Evolutionary conservation across 805 yeast genomes (phyloP).

Genomic region (Saturnispora dispora): DNA sequence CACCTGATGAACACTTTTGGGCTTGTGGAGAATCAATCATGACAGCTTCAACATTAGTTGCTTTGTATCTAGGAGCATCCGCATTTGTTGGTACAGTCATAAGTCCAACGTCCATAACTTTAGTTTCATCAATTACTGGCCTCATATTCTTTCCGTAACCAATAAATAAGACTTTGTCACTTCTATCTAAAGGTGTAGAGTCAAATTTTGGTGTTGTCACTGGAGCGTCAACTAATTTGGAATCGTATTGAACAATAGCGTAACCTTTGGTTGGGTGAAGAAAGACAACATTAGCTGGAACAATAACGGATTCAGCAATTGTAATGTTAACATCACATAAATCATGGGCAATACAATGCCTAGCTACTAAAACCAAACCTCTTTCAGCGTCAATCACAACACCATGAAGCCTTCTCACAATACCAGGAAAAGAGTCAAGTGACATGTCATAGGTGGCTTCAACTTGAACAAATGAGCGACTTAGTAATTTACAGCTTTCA

Average conservation of each 20-base stretch:
- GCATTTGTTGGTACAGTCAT: constrained; percentile 62
- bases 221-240: constrained; percentile 60
- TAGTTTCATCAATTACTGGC: constrained; percentile 63
- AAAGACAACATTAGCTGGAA: constrained; percentile 74
- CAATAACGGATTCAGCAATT: constrained; percentile 75
- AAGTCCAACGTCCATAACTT: constrained; percentile 67
- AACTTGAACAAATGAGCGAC: constrained; percentile 65
- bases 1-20: constrained; percentile 67
- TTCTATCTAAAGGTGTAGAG: constrained; percentile 50
- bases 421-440: constrained; percentile 64
- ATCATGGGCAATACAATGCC: constrained; percentile 77
- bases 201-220: constrained; percentile 60
- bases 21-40: constrained; percentile 65
- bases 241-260: constrained; percentile 77
- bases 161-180: constrained; percentile 67
- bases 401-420: constrained; percentile 60
- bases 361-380: constrained; percentile 73
- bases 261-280: constrained; percentile 84
- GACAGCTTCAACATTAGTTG: constrained; percentile 71
- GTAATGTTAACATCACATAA: constrained; percentile 65
- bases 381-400: constrained; percentile 70
- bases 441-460: constrained; percentile 56
- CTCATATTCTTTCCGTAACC: constrained; percentile 70
- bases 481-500: constrained; percentile 44
- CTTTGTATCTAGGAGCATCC: constrained; percentile 72